Percentiles rank a stretch among this genome's conserved stretches.
These are phyloP conservation scores for Fraxinus latifolia DNA, from an alignment of 305 asterid species.

Conservation along the genomic window DNA sequence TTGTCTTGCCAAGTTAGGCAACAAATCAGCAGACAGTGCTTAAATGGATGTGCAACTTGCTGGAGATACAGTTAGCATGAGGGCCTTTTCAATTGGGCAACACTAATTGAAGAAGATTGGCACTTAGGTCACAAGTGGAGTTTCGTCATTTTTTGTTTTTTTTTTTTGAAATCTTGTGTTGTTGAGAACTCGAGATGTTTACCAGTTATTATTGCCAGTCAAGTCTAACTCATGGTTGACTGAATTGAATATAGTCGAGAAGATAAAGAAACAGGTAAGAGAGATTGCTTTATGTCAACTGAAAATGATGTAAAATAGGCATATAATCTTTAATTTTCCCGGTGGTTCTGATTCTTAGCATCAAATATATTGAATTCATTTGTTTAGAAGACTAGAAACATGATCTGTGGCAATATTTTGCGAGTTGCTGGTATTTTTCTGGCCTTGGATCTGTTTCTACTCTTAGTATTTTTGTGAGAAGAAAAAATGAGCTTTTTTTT, in stretches of 20 bases:
- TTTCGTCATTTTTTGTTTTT: neutral
- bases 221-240: neutral
- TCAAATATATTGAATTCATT: neutral
- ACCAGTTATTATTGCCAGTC: neutral
- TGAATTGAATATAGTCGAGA: slow-evolving; percentile 6
- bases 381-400: no score
- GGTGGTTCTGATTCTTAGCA: neutral
- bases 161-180: neutral
- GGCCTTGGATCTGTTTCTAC: neutral
- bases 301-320: neutral
- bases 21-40: neutral
- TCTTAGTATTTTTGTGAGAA: neutral
- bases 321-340: neutral
- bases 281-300: neutral
- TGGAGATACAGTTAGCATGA: neutral
- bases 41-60: neutral
- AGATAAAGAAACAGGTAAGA: neutral
- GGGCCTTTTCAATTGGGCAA: neutral
- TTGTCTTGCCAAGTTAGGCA: neutral
- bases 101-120: neutral
- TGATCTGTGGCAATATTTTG: no score
- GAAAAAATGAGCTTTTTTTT: neutral
- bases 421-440: neutral
- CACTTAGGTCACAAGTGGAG: neutral
- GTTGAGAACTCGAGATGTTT: neutral